Conservation (phyloP, 352 stramenopile species). For the Globisporangium ultimum region DNA sequence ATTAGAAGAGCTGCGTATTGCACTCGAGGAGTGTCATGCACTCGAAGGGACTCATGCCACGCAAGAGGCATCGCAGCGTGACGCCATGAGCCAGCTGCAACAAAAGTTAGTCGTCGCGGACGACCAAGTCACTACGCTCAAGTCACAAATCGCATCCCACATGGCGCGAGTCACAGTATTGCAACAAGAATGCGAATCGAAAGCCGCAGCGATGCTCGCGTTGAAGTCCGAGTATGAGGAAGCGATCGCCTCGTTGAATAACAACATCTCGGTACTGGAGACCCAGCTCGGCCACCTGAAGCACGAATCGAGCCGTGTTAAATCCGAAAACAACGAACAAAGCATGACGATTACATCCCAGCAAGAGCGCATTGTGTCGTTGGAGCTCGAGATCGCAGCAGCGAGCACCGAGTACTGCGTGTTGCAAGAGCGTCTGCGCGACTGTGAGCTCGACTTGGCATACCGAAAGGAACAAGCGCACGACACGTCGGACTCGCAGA, state of each 20-base stretch:
- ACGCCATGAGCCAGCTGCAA: too few relatives aligned
- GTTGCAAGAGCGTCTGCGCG: not conserved
- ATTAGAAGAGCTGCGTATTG: too few relatives aligned
- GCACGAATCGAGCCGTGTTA: not conserved
- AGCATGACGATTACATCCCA: not conserved
- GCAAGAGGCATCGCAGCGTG: too few relatives aligned
- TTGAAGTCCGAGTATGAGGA: slow-evolving; percentile 1
- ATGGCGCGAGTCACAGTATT: not conserved
- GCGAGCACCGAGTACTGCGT: not conserved
- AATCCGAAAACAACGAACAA: too few relatives aligned
- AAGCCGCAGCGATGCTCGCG: not conserved
- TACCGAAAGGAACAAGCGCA: not conserved
- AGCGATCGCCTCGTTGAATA: not conserved
- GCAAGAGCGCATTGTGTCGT: not conserved
- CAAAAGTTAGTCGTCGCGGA: not conserved
- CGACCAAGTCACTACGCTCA: not conserved
- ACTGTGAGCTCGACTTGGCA: not conserved
- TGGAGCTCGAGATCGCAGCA: not conserved
- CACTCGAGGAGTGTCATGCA: too few relatives aligned
- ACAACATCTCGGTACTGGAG: slow-evolving; percentile 3
- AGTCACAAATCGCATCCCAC: not conserved
- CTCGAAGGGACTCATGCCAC: too few relatives aligned
- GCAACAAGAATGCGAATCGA: not conserved
- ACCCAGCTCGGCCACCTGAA: not conserved
- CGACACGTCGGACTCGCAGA: too few relatives aligned